A percentile compares a stretch with the other conserved stretches of the same genome.
phyloP scores from a whole-genome alignment of 1,139 yeast genomes.

The Scheffersomyces parashehatae region DNA sequence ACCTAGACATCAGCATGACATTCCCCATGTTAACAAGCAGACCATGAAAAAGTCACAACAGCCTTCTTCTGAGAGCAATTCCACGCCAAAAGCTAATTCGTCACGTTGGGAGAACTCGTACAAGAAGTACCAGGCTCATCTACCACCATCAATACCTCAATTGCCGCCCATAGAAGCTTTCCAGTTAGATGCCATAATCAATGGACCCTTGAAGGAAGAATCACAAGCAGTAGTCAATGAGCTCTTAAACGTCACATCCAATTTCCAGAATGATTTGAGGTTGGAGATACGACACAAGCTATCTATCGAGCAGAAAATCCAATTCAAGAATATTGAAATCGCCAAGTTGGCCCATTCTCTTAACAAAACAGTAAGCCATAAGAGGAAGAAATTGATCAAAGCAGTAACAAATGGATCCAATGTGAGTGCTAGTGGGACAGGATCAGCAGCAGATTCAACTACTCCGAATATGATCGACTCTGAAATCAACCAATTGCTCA shows the following conservation, averaged over 20 bases:
- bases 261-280: conserved; percentile 45
- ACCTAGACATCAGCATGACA: too few species aligned
- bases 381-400: conserved; percentile 21
- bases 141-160: conserved; percentile 10
- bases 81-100: too few species aligned
- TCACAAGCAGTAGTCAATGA: conserved; percentile 35
- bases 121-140: conserved; percentile 15
- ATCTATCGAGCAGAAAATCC: conserved; percentile 38
- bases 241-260: conserved; percentile 31
- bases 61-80: too few species aligned
- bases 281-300: conserved; percentile 35
- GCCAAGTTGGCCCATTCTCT: conserved; percentile 29
- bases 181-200: conserved; percentile 36
- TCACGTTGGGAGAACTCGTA: conserved; percentile 1
- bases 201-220: conserved; percentile 30
- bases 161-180: conserved; percentile 43
- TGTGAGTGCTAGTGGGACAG: background rate
- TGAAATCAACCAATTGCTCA: background rate
- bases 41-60: too few species aligned
- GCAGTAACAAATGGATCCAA: background rate
- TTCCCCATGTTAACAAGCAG: too few species aligned
- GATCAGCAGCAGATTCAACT: too few species aligned
- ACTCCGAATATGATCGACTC: conserved; percentile 1
- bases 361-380: conserved; percentile 19
- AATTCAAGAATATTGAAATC: conserved; percentile 34